Base-by-base conservation (phyloP, 1,284 basidiomycete species). In the Moesziomyces antarcticus region DNA sequence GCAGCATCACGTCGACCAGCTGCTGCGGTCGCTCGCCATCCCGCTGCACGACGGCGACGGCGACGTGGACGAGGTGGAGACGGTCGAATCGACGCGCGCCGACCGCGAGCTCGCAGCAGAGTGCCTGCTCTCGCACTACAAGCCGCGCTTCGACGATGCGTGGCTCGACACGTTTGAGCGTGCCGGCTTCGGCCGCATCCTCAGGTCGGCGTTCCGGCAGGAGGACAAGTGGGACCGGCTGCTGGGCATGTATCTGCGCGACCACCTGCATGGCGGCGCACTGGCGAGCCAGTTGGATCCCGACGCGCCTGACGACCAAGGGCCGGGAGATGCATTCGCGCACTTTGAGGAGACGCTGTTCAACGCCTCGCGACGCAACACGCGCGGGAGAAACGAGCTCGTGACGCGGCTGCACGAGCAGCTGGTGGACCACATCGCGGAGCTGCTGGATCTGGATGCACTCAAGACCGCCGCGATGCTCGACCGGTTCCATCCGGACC, bases 31-130 rank as follows among this genome's bases (percentile, higher is more conserved):
- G 10, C 89, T 99, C 11, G 90, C 93, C 0, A 85, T 87, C 27
- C 93, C 94, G 0, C 91, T 93, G 79, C 85, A 86, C 54, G 88
- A 87, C 13, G 35, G 14, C 54, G 88, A 87, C 13, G 35, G 14
- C 60, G 37, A 54, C 5, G 35, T 49, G 7, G 50, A 27, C 7
- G 56, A 63, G 21, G 1, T 30, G 6, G 57, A 64, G 14, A 41
- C 44, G 13, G 43, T 69, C n/a, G 65, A 66, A 11, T 61, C 57
- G 30, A 97, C 93, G 0, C 88, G 91, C 30, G 94, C 97, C 81
- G 97, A 99, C 84, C 90, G 97, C 13, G 94, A 99, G 81, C 88
- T 99, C 3, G 97, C 96, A 0, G 90, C 91, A 3, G 97, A 99
- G 85, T 97, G 91, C 83, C 88, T 99, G n/a, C 87, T 99, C 5